Base-by-base conservation (phyloP, 257 asterid genomes). In the Vinca minor region DNA sequence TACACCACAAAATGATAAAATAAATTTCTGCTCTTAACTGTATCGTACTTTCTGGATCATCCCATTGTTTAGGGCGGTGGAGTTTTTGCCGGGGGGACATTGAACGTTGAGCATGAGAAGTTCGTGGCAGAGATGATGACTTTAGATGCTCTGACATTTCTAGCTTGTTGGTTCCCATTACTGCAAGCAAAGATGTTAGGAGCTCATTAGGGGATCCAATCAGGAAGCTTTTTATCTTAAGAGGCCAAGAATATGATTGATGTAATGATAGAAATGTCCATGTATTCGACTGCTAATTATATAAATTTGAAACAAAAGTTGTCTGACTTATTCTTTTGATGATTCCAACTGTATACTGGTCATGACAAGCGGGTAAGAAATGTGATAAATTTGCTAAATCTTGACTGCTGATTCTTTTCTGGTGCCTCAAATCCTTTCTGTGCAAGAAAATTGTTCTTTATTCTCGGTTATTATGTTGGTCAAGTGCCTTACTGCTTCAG, bases 1-100 rank as follows among this genome's bases (percentile, higher is more conserved):
- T 35, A 44, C n/a, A n/a, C n/a, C 7, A 59, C 12, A 48, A 48
- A 61, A 39, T 18, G 29, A 8, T 15, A 1, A 53, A 13, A 39
- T 68, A 47, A 62, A 49, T 47, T 63, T 69, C n/a, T 3, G 48
- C 59, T 48, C 12, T n/a, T n/a, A n/a, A n/a, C 45, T 35, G n/a
- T 56, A 14, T 31, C 41, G 39, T 54, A 67, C 46, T 29, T 55
- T 31, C 53, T 53, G 31, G 44, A 10, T 34, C 38, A 20, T 10
- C 7, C 55, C 31, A 12, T 3, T n/a, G n/a, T 31, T 15, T 55
- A 4, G 11, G 42, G 32, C 4, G 46, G 64, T 39, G n/a, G n/a
- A n/a, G n/a, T n/a, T n/a, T n/a, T n/a, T n/a, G n/a, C n/a, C n/a
- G 12, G 28, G 17, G 26, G 57, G 50, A 46, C 15, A 14, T 5